phyloP scores from a whole-genome alignment of 2,329 filamentous ascomycete genomes.

The Podosphaera aphanis region DNA sequence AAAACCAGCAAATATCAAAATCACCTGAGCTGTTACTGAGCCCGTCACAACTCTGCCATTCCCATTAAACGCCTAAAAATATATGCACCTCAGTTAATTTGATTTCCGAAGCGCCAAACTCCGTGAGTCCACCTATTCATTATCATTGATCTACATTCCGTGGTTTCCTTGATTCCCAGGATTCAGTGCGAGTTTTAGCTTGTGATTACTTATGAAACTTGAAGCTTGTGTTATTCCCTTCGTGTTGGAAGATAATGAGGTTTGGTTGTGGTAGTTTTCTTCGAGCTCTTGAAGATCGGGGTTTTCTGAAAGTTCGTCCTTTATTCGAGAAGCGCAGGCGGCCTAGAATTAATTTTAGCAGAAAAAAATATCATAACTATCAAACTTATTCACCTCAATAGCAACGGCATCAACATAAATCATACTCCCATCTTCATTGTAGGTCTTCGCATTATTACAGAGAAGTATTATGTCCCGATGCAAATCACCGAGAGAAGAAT shows the following conservation, averaged over 20 bases:
- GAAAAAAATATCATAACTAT: neutral
- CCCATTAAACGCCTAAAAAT: neutral
- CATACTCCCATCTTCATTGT: conserved; percentile 87
- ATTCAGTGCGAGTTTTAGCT: conserved; percentile 41
- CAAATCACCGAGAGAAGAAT: conserved; percentile 59
- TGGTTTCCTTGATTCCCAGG: conserved; percentile 19
- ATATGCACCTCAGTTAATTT: neutral
- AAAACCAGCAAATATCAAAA: neutral
- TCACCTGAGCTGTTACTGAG: neutral
- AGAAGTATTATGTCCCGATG: conserved; percentile 61
- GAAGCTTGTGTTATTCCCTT: neutral
- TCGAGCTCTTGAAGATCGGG: conserved; percentile 33
- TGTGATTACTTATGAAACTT: conserved; percentile 23
- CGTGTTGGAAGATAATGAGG: neutral
- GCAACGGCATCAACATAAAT: conserved; percentile 79
- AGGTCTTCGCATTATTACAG: conserved; percentile 78
- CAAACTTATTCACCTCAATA: conserved; percentile 51
- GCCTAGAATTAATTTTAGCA: conserved; percentile 24
- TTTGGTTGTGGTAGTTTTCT: conserved; percentile 12
- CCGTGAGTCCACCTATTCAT: conserved; percentile 14
- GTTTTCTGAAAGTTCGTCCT: conserved; percentile 29
- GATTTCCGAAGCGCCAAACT: neutral
- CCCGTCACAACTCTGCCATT: neutral
- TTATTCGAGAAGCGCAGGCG: conserved; percentile 30
- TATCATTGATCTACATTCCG: conserved; percentile 28